Percentiles rank a stretch among this genome's conserved stretches.
Conservation (phyloP, 129 eudicot genomes). For the Ambrosia artemisiifolia region DNA sequence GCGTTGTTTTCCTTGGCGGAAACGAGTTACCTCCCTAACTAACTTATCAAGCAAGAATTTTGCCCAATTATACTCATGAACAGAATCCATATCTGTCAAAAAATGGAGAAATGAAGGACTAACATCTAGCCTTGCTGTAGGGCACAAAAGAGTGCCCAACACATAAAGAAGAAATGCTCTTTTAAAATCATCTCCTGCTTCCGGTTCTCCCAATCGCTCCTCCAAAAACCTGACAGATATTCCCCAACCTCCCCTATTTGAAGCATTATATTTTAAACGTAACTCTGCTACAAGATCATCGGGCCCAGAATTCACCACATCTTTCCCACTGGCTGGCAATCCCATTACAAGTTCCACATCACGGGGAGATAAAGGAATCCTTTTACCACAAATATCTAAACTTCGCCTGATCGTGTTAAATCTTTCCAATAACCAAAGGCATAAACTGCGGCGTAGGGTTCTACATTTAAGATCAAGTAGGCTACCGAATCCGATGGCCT, state of each 20-base stretch:
- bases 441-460: slow-evolving; percentile 68
- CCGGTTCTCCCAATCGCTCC: slow-evolving; percentile 58
- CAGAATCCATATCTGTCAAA: slow-evolving; percentile 62
- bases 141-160: slow-evolving; percentile 75
- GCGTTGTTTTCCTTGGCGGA: slow-evolving; percentile 82
- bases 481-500: slow-evolving; percentile 74
- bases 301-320: slow-evolving; percentile 70
- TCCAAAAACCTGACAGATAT: slow-evolving; percentile 71
- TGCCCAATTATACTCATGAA: slow-evolving; percentile 83
- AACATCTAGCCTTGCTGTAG: slow-evolving; percentile 88
- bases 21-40: slow-evolving; percentile 83
- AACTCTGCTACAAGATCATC: slow-evolving; percentile 65
- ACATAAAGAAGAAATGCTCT: slow-evolving; percentile 76
- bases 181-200: slow-evolving; percentile 80
- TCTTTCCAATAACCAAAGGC: slow-evolving; percentile 76
- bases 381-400: slow-evolving; percentile 70
- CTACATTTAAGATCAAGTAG: slow-evolving; percentile 75
- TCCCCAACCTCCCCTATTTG: slow-evolving; percentile 50
- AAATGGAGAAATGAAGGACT: slow-evolving; percentile 84
- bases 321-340: slow-evolving; percentile 72
- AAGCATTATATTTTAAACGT: slow-evolving; percentile 63
- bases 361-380: slow-evolving; percentile 62
- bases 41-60: slow-evolving; percentile 77
- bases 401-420: slow-evolving; percentile 70
- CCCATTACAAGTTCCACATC: slow-evolving; percentile 92